Evolutionary conservation across 495 filamentous ascomycete genomes (phyloP).

Genomic region (Penicillium subrubescens): DNA sequence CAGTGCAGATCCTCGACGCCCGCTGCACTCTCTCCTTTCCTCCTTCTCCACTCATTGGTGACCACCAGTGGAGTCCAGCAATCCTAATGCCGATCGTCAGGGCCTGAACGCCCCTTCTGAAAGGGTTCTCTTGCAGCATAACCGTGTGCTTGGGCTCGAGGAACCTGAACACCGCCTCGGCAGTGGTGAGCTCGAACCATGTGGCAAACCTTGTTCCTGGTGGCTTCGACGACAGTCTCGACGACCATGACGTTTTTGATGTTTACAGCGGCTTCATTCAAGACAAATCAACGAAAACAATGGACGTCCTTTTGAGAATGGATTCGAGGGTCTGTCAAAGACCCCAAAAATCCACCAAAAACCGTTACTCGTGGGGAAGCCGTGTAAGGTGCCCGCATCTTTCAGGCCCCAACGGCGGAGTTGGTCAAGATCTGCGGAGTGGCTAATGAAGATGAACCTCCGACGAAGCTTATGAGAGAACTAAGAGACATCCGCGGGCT

Average conservation of each 20-base stretch:
- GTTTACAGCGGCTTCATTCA: neutral
- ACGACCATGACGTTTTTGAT: neutral
- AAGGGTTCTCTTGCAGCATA: neutral
- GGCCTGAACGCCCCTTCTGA: neutral
- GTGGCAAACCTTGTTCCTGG: constrained; percentile 8
- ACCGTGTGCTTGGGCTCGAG: constrained; percentile 16
- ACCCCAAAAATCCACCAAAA: neutral
- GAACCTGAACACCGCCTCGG: neutral
- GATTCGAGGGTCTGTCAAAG: neutral
- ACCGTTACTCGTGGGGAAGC: neutral
- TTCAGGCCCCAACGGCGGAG: neutral
- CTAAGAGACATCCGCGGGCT: constrained; percentile 4
- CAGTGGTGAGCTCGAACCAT: constrained; percentile 14
- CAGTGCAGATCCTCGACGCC: constrained; percentile 18
- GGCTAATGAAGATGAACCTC: constrained; percentile 28
- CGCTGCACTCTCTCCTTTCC: constrained; percentile 2
- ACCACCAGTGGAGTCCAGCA: neutral
- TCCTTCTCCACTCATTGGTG: constrained; percentile 13
- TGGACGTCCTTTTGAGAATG: neutral
- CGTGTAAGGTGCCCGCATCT: neutral
- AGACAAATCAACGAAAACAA: neutral
- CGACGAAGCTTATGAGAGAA: constrained; percentile 24
- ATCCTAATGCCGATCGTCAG: constrained; percentile 17
- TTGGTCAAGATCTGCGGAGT: constrained; percentile 23
- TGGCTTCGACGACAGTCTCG: neutral